phyloP scores from a whole-genome alignment of 306 rosid species.

The Trifolium dubium region DNA sequence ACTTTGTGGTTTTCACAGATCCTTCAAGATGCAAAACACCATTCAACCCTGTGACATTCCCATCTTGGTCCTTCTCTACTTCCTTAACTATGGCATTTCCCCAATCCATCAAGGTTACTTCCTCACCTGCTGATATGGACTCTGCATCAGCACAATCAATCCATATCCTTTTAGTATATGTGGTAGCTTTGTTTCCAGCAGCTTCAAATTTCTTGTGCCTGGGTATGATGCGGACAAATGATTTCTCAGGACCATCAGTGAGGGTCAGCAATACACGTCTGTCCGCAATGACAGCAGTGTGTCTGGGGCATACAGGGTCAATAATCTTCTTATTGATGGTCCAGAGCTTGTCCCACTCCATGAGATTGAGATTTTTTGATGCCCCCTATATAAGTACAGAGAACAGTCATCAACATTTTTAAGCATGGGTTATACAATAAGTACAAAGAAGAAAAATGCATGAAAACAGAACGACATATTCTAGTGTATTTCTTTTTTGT shows the following conservation, averaged over 20 bases:
- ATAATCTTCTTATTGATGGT: conserved; percentile 90
- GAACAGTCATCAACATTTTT: conserved; percentile 32
- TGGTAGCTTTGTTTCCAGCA: conserved; percentile 84
- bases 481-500: conserved; percentile 13
- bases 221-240: conserved; percentile 74
- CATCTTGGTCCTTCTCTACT: conserved; percentile 72
- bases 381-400: conserved; percentile 70
- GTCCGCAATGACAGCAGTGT: conserved; percentile 79
- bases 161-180: conserved; percentile 73
- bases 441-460: conserved; percentile 9
- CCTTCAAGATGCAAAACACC: conserved; percentile 93
- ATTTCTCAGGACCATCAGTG: conserved; percentile 84
- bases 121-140: conserved; percentile 69
- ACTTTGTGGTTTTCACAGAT: conserved; percentile 85
- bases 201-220: conserved; percentile 90
- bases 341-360: conserved; percentile 99
- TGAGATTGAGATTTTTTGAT: conserved; percentile 91
- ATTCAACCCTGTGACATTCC: conserved; percentile 62
- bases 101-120: conserved; percentile 96
- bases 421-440: conserved; percentile 10
- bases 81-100: conserved; percentile 82
- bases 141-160: conserved; percentile 78
- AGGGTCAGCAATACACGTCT: conserved; percentile 70
- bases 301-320: conserved; percentile 95
- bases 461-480: background rate